Evolutionary conservation across 352 stramenopile species (phyloP), one percentile per base, ranked within the genome.

Genomic region (Phytophthora foliorum): DNA sequence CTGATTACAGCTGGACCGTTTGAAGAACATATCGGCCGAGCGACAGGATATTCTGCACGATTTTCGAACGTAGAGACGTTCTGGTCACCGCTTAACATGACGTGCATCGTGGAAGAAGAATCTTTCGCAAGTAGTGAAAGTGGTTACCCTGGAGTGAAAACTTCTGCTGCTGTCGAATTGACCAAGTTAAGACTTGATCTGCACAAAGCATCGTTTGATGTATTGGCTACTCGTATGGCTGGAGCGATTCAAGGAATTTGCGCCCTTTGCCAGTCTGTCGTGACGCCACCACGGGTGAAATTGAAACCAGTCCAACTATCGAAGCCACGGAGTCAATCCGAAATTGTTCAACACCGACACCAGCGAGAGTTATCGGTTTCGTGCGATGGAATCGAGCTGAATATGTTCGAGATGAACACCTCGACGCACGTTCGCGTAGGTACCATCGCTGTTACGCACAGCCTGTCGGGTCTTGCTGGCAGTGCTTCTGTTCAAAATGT

Each of bases 391-490:
- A 44, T 89, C n/a, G 82, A 92, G 62, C 25, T 87, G 16, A 79
- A 78, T 39, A 44, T 77, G 25, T 71, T 77, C 14, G 69, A 59
- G 21, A 38, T 24, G 9, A 34, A 49, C n/a, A 24, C 42, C 17
- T 92, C 83, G 17, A 71, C 88, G 2, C 88, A 94, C 60, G 13
- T 90, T 48, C 83, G 88, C 17, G 50, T 94, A 22, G 88, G 84
- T 10, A 76, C 46, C 8, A 66, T 93, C 4, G 22, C 56, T 17
- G 9, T 86, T 19, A n/a, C 34, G 0, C 75, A 92, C 54, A 72
- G 74, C 19, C 42, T 42, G 22, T 38, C 21, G 0, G 61, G 67
- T 11, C 56, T 61, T 10, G 60, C 60, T 7, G 85, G 86, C 0
- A 72, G 42, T 34, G 82, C 87, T 27, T 84, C 66, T 8, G 22